phyloP scores from a whole-genome alignment of 2,329 filamentous ascomycete genomes.

The Trichoderma guizhouense region DNA sequence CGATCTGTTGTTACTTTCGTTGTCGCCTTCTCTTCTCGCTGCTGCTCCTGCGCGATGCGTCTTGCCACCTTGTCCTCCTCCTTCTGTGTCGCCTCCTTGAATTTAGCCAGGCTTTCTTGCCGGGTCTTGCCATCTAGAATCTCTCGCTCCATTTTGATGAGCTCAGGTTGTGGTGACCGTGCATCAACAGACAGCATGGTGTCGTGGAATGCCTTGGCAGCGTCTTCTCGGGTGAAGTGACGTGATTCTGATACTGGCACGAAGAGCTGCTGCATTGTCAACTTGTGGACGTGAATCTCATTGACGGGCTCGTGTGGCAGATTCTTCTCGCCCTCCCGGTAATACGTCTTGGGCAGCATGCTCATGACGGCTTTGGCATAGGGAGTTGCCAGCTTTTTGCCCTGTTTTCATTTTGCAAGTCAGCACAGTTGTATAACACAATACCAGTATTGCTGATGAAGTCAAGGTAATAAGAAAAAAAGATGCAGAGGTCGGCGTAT shows the following conservation, averaged over 20 bases:
- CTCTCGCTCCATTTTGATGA: slow-evolving; percentile 54
- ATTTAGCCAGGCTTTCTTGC: slow-evolving; percentile 38
- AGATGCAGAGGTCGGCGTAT: not conserved
- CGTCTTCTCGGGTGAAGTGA: slow-evolving; percentile 61
- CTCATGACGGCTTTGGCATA: slow-evolving; percentile 72
- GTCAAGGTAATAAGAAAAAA: not conserved
- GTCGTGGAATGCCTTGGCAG: slow-evolving; percentile 61
- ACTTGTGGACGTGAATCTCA: slow-evolving; percentile 60
- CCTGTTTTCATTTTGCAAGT: slow-evolving; percentile 47
- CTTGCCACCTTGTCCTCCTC: slow-evolving; percentile 41
- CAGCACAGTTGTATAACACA: slow-evolving; percentile 20
- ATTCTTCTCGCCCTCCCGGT: slow-evolving; percentile 47
- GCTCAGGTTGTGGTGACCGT: slow-evolving; percentile 60
- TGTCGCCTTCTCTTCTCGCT: slow-evolving; percentile 39
- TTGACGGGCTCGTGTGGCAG: slow-evolving; percentile 58
- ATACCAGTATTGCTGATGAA: not conserved
- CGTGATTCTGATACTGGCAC: slow-evolving; percentile 61
- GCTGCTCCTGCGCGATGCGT: slow-evolving; percentile 31
- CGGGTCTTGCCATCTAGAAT: slow-evolving; percentile 36
- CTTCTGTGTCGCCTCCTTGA: slow-evolving; percentile 42
- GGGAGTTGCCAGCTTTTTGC: slow-evolving; percentile 69
- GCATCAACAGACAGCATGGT: slow-evolving; percentile 58
- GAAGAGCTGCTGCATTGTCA: slow-evolving; percentile 63
- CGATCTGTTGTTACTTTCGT: slow-evolving; percentile 48
- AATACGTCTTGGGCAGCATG: slow-evolving; percentile 75